These are phyloP conservation scores for Podosphaera leucotricha DNA, from an alignment of 2,329 filamentous ascomycete genomes.

Conservation along the genomic window DNA sequence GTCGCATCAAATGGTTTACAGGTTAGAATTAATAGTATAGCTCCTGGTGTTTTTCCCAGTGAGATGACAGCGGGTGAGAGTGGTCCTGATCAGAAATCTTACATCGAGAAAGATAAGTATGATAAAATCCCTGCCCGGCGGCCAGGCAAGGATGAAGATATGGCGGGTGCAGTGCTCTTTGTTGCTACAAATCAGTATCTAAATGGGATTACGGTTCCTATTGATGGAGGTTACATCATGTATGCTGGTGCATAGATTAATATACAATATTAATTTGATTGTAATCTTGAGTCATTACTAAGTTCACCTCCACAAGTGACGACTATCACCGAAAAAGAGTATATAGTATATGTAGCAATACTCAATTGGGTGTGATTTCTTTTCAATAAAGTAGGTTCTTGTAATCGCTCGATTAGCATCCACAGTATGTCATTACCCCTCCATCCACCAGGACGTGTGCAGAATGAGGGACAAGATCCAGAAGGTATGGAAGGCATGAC, in stretches of 20 bases:
- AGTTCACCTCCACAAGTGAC: no score
- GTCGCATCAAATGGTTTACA: conserved; percentile 25
- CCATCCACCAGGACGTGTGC: no score
- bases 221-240: conserved; percentile 30
- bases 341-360: no score
- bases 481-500: no score
- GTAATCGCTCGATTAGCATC: no score
- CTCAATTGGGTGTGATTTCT: no score
- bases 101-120: conserved; percentile 28
- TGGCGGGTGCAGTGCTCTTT: conserved; percentile 32
- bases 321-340: no score
- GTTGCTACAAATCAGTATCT: conserved; percentile 21
- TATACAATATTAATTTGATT: no score
- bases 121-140: conserved; percentile 24
- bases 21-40: conserved; percentile 32
- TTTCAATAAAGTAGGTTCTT: no score
- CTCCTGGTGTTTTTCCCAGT: conserved; percentile 31
- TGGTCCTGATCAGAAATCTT: conserved; percentile 28
- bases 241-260: not conserved
- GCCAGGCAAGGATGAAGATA: conserved; percentile 33
- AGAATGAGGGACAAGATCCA: no score
- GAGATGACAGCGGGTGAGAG: conserved; percentile 29
- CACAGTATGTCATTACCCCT: no score
- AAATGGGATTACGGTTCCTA: conserved; percentile 19
- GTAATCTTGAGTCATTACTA: no score